Conservation (phyloP, 495 filamentous ascomycete genomes). For the Beverwykella pulmonaria region DNA sequence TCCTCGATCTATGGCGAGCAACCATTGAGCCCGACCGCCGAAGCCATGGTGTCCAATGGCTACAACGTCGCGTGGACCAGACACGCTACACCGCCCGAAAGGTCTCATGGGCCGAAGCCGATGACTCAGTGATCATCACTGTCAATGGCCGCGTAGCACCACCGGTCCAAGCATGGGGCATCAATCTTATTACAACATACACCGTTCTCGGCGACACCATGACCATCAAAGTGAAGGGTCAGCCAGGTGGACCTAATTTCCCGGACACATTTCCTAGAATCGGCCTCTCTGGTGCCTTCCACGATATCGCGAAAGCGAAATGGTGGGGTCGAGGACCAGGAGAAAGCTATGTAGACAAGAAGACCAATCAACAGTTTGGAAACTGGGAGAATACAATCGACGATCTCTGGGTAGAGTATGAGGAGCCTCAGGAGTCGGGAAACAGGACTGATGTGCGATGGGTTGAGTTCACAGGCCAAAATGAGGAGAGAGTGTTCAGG, state of each 20-base stretch:
- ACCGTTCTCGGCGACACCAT: conserved; percentile 52
- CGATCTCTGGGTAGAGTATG: conserved; percentile 59
- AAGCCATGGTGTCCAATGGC: too few species aligned
- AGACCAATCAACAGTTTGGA: conserved; percentile 56
- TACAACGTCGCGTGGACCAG: too few species aligned
- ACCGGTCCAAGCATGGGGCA: conserved; percentile 61
- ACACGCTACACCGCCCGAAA: too few species aligned
- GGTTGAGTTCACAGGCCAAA: conserved; percentile 50
- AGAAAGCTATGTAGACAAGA: conserved; percentile 65
- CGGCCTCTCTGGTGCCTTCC: conserved; percentile 52
- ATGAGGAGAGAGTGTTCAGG: conserved; percentile 40
- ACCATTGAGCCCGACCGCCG: too few species aligned
- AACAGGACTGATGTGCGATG: conserved; percentile 65
- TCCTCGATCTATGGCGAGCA: too few species aligned
- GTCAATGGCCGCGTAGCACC: too few species aligned
- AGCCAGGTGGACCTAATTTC: conserved; percentile 46
- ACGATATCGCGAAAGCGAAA: conserved; percentile 47
- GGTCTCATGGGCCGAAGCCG: too few species aligned
- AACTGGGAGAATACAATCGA: conserved; percentile 49
- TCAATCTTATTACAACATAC: conserved; percentile 54
- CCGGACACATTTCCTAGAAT: conserved; percentile 60
- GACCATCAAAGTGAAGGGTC: conserved; percentile 47
- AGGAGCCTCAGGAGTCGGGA: conserved; percentile 64
- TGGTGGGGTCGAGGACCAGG: conserved; percentile 67
- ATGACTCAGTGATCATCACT: too few species aligned